Evolutionary conservation across 2,329 filamentous ascomycete genomes (phyloP), one percentile per base, ranked within the genome.

Genomic region (Ambrosiella beaveri): DNA sequence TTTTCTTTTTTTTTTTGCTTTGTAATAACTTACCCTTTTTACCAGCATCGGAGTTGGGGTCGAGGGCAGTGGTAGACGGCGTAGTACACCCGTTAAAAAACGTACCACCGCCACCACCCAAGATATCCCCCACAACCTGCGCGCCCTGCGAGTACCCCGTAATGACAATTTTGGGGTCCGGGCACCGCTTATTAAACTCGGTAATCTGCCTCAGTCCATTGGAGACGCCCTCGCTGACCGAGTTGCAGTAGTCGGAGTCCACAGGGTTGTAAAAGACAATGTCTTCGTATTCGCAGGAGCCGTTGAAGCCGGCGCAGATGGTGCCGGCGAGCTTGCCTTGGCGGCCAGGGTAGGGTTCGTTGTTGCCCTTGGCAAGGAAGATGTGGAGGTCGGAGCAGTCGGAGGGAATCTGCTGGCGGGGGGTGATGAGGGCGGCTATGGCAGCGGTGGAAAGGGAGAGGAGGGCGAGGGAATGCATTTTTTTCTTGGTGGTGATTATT

Each of bases 171-270:
- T 68, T 71, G 19, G 70, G 61, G 41, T 70, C 61, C 13, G 72
- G 71, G 58, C 71, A 74, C 13, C 65, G 64, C 62, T 68, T 63
- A 62, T 67, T 67, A 62, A 73, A 74, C 0, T 66, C 67, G 6
- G 65, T 66, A 61, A 74, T 71, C 63, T 73, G 69, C 12, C 59
- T 54, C 36, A 67, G 61, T 3, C 70, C 70, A 54, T 69, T 69
- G 44, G 61, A 62, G 7, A 65, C 65, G 1, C 71, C 71, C 41
- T 69, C 66, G 5, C 65, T 65, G 7, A 73, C 67, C 1, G 70
- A 67, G 27, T 64, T 61, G 64, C 69, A 72, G 64, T 71, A 72
- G 44, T 57, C 36, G 13, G 64, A 63, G 41, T 64, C 57, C 9
- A 65, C 57, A 9, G 64, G 63, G 61, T 68, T 68, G 57, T 65